phyloP scores from a whole-genome alignment of 805 yeast species.

The Ogataea saltuana region DNA sequence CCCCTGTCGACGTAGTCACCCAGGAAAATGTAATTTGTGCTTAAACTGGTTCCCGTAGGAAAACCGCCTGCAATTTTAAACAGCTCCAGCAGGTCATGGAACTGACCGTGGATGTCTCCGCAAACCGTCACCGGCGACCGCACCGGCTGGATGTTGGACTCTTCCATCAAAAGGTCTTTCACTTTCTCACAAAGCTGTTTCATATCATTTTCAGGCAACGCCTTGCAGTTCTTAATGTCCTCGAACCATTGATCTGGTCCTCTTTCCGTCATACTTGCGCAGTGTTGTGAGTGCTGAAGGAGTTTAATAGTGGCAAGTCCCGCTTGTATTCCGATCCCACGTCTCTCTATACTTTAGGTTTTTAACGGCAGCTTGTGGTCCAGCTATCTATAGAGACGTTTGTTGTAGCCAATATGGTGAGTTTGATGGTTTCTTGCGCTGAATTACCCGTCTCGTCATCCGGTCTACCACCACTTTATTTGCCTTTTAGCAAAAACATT shows the following conservation, averaged over 20 bases:
- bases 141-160: constrained; percentile 91
- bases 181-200: constrained; percentile 94
- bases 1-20: constrained; percentile 99
- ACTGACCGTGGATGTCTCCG: constrained; percentile 98
- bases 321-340: constrained; percentile 6
- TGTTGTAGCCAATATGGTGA: neutral
- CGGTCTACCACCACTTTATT: neutral
- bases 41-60: constrained; percentile 59
- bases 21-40: constrained; percentile 70
- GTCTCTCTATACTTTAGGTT: neutral
- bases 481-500: neutral
- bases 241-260: constrained; percentile 98
- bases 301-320: constrained; percentile 3
- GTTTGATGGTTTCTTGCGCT: neutral
- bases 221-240: constrained; percentile 85
- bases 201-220: constrained; percentile 90
- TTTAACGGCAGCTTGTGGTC: no score
- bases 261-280: constrained; percentile 53
- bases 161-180: constrained; percentile 93
- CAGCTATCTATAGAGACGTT: no score
- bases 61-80: constrained; percentile 92
- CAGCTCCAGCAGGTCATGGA: constrained; percentile 88
- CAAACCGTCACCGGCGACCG: constrained; percentile 92
- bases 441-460: neutral
- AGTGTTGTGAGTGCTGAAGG: neutral